Evolutionary conservation across 179 eudicot species (phyloP).

Genomic region (Camellia oleifera): DNA sequence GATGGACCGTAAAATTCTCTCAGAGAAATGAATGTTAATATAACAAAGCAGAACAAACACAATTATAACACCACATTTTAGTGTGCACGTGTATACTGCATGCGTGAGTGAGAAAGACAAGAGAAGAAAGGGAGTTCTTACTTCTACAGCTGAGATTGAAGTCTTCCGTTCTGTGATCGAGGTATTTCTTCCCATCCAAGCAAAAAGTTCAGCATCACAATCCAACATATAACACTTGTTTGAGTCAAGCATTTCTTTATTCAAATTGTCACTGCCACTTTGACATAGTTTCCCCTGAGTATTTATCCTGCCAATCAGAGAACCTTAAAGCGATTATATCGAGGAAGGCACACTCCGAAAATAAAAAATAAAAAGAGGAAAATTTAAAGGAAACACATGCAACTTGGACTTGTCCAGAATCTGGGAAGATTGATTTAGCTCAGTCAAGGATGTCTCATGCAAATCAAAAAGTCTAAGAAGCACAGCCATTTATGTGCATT

Average conservation of each 20-base stretch:
- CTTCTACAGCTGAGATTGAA: constrained; percentile 54
- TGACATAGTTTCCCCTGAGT: constrained; percentile 44
- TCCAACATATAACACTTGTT: constrained; percentile 67
- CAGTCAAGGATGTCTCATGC: constrained; percentile 4
- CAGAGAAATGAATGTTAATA: not conserved
- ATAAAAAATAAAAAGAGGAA: not conserved
- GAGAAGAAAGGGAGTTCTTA: constrained; percentile 21
- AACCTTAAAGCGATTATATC: constrained; percentile 16
- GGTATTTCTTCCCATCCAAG: constrained; percentile 75
- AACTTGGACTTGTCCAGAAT: not conserved
- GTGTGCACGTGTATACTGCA: not conserved
- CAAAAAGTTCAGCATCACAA: constrained; percentile 46
- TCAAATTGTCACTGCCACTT: constrained; percentile 29
- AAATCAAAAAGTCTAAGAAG: not conserved
- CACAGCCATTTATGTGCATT: not conserved
- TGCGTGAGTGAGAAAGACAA: not conserved
- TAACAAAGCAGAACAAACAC: not conserved
- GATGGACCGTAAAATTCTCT: not conserved
- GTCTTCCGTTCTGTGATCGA: constrained; percentile 51
- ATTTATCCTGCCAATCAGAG: constrained; percentile 39
- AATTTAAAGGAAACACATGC: not conserved
- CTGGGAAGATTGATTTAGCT: not conserved
- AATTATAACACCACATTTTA: not conserved
- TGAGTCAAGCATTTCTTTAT: constrained; percentile 47
- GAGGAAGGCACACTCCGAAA: constrained; percentile 1